Evolutionary conservation across 768 basidiomycete genomes (phyloP), one percentile per base, ranked within the genome.

Genomic region (Auriscalpium vulgare): DNA sequence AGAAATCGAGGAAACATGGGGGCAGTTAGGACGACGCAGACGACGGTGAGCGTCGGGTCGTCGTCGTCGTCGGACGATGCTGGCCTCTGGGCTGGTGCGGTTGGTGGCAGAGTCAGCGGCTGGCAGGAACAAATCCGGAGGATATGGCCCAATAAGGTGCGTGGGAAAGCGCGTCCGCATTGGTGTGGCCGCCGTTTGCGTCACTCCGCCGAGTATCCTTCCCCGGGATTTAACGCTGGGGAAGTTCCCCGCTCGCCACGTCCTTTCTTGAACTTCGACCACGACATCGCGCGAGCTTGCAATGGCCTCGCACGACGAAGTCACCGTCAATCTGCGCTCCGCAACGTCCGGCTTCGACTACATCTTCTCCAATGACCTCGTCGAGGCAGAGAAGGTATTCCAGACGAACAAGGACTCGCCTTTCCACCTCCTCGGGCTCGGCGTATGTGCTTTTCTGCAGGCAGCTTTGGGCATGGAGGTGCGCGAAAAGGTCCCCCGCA

Each of bases 391-490:
- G 56, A 62, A 70, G 10, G 71, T 75, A 40, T 85, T 89, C 65
- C 59, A 71, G n/a, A 63, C 65, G 13, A 54, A 69, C 13, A 53
- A 69, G 2, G 75, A 80, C 37, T 84, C 85, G 40, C 82, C 89
- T 0, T 86, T 88, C 63, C 88, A 91, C 67, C 73, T 80, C 17
- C 74, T 91, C 56, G 89, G 89, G 1, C 71, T 81, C 0, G 89
- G 88, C 14, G 82, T 85, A 0, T 84, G 83, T 56, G 79, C 81
- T 0, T 91, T 91, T 61, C 71, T 91, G 46, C 84, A 89, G 67
- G 90, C 88, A 0, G 87, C 85, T 1, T 71, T 91, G 13, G 86
- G 87, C n/a, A 82, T 90, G 82, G 89, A 91, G 78, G 85, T 84
- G 34, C 29, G 56, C 38, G 7, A 1, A 13, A 43, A 43, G 2